Evolutionary conservation across 305 asterid genomes (phyloP).

Genomic region (Fraxinus sp.): DNA sequence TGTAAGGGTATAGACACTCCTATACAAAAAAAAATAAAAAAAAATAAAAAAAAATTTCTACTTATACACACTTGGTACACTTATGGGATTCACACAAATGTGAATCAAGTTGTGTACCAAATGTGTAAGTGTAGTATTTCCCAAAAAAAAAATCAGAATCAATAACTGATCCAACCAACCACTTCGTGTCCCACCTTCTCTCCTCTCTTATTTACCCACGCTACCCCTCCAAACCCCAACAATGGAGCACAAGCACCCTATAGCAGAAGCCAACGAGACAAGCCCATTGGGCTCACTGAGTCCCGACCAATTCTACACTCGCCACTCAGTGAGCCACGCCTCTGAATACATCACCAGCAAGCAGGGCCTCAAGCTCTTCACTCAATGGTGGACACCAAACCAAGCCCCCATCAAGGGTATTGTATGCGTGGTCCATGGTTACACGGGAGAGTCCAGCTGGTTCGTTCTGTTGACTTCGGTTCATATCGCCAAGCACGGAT

Average conservation of each 20-base stretch:
- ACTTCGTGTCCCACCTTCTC: background rate
- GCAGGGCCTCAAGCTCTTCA: slow-evolving; percentile 71
- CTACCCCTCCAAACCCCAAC: background rate
- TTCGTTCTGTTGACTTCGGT: slow-evolving; percentile 85
- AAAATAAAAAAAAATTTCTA: too few species aligned
- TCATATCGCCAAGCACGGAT: slow-evolving; percentile 73
- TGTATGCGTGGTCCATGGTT: slow-evolving; percentile 83
- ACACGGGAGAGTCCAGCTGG: slow-evolving; percentile 94
- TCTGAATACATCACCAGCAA: slow-evolving; percentile 63
- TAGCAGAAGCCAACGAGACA: slow-evolving; percentile 63
- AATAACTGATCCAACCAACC: background rate
- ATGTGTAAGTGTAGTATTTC: too few species aligned
- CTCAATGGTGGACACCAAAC: slow-evolving; percentile 82
- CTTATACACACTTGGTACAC: too few species aligned
- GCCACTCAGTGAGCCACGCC: slow-evolving; percentile 61
- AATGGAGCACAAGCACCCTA: slow-evolving; percentile 55
- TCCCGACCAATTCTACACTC: slow-evolving; percentile 64
- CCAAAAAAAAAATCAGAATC: too few species aligned
- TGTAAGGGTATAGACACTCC: too few species aligned
- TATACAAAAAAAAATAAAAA: too few species aligned
- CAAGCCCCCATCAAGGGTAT: slow-evolving; percentile 48
- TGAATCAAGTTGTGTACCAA: too few species aligned
- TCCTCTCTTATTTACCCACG: background rate
- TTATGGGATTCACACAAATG: too few species aligned
- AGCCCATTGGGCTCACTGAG: slow-evolving; percentile 69